Evolutionary conservation across 2,329 filamentous ascomycete genomes (phyloP).

Genomic region (Talaromyces rugulosus): DNA sequence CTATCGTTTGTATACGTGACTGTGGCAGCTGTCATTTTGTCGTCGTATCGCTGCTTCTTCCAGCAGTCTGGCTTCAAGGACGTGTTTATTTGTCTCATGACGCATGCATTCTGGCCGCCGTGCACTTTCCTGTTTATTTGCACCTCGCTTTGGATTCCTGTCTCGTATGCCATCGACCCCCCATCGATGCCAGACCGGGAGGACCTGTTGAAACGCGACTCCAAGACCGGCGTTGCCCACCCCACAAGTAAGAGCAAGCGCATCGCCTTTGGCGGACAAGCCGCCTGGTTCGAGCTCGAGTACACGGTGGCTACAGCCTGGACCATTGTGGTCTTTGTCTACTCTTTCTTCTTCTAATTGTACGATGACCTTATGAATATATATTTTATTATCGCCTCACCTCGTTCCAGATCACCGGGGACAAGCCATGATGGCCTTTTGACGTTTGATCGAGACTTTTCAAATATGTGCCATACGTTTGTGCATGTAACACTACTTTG

Average conservation of each 20-base stretch:
- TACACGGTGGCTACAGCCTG: conserved; percentile 49
- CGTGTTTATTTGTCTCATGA: conserved; percentile 51
- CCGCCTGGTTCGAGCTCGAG: conserved; percentile 55
- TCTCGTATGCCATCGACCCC: conserved; percentile 59
- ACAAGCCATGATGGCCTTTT: neutral
- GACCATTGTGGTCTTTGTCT: conserved; percentile 49
- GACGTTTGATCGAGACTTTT: neutral
- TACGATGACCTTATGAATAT: conserved; percentile 8
- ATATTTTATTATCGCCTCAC: neutral
- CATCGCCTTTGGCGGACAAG: conserved; percentile 52
- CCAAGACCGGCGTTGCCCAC: conserved; percentile 47
- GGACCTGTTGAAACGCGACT: conserved; percentile 53
- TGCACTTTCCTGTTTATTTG: conserved; percentile 55
- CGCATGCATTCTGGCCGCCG: conserved; percentile 61
- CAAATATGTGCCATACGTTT: neutral
- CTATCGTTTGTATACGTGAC: conserved; percentile 52
- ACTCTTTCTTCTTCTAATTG: conserved; percentile 28
- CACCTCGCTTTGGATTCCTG: conserved; percentile 55
- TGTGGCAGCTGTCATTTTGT: conserved; percentile 48
- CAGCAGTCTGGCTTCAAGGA: conserved; percentile 34
- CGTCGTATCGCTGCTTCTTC: conserved; percentile 49
- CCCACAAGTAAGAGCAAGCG: conserved; percentile 48
- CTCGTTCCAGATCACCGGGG: neutral
- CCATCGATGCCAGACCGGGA: conserved; percentile 56
- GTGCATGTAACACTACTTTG: neutral